A percentile compares a stretch with the other conserved stretches of the same genome.
Evolutionary conservation across 1,284 basidiomycete genomes (phyloP).

Genomic region (Neonothopanus nambi): DNA sequence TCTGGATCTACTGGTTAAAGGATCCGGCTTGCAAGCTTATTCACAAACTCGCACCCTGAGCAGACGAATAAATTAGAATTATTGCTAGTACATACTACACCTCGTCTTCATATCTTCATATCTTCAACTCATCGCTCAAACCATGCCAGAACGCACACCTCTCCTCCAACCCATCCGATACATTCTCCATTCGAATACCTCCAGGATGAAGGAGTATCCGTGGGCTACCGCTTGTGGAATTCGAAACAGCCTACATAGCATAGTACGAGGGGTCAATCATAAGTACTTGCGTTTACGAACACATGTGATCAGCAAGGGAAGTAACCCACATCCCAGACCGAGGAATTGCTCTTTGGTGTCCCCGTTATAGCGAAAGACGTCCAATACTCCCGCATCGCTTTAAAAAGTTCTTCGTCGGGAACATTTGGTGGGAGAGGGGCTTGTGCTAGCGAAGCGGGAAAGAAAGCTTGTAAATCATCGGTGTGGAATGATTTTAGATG

Average conservation of each 20-base stretch:
- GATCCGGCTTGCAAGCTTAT: too few species aligned
- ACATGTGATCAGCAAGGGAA: background rate
- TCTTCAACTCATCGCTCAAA: slow-evolving; percentile 13
- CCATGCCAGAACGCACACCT: slow-evolving; percentile 19
- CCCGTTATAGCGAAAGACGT: slow-evolving; percentile 13
- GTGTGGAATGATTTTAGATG: slow-evolving; percentile 13
- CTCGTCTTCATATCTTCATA: too few species aligned
- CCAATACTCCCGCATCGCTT: slow-evolving; percentile 13
- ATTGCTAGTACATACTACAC: too few species aligned
- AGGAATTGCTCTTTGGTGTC: background rate
- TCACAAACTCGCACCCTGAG: too few species aligned
- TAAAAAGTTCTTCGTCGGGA: slow-evolving; percentile 10
- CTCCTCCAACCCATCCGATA: slow-evolving; percentile 1
- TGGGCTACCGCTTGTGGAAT: background rate
- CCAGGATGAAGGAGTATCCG: slow-evolving; percentile 13
- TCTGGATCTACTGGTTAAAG: too few species aligned
- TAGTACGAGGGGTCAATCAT: background rate
- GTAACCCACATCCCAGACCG: slow-evolving; percentile 9
- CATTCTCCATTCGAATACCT: slow-evolving; percentile 13
- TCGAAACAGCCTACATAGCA: slow-evolving; percentile 4
- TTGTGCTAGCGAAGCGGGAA: background rate
- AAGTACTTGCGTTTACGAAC: background rate
- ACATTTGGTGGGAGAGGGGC: background rate
- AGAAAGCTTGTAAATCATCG: slow-evolving; percentile 11
- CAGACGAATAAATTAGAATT: too few species aligned